These are phyloP conservation scores for Mitragyna speciosa DNA, from an alignment of 257 asterid species.

Conservation along the genomic window DNA sequence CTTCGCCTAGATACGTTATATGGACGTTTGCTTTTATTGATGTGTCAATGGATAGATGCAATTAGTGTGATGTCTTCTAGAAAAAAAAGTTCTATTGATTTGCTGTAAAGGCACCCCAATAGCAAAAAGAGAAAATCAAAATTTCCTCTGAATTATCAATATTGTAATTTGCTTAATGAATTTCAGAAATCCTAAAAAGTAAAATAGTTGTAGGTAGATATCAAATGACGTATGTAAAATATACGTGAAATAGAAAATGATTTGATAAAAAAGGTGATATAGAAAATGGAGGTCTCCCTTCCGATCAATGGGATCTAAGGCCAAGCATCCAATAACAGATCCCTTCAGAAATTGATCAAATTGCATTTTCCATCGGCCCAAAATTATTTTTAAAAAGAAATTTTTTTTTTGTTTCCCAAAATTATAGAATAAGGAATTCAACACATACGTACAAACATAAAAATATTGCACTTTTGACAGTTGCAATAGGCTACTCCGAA, in stretches of 20 bases:
- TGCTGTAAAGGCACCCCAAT: neutral
- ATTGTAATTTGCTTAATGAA: neutral
- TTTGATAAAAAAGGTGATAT: too few relatives aligned
- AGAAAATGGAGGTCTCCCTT: too few relatives aligned
- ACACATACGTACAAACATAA: neutral
- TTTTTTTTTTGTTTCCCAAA: too few relatives aligned
- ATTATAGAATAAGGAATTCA: neutral
- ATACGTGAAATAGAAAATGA: too few relatives aligned
- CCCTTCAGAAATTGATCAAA: too few relatives aligned
- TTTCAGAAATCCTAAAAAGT: neutral
- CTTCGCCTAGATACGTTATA: neutral
- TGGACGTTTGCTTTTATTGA: neutral
- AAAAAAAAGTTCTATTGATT: too few relatives aligned
- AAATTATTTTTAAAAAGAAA: too few relatives aligned
- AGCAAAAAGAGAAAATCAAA: neutral
- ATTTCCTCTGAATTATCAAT: neutral
- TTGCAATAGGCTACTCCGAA: neutral
- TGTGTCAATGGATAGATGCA: neutral
- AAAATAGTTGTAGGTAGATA: constrained; percentile 11
- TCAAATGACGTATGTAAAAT: neutral
- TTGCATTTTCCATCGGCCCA: too few relatives aligned
- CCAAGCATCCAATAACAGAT: neutral
- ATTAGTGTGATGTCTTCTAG: neutral
- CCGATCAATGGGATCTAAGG: neutral
- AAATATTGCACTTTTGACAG: too few relatives aligned